A percentile compares a stretch with the other conserved stretches of the same genome.
phyloP scores from a whole-genome alignment of 306 rosid genomes.

The Prunus kanzakura region DNA sequence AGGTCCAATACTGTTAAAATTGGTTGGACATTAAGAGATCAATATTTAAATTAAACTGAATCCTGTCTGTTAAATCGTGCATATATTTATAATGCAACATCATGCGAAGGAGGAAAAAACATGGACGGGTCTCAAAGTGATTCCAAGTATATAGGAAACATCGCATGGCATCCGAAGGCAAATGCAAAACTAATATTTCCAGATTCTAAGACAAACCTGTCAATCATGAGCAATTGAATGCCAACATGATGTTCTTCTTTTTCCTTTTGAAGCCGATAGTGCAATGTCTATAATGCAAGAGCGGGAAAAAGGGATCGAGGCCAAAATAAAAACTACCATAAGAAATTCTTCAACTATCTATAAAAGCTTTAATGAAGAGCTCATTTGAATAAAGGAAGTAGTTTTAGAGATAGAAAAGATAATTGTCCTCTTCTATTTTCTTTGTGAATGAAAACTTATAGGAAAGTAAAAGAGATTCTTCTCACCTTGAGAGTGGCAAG shows the following conservation, averaged over 20 bases:
- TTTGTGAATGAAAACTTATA: background rate
- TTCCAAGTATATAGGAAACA: background rate
- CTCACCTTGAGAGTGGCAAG: slow-evolving; percentile 87
- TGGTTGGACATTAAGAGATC: slow-evolving; percentile 19
- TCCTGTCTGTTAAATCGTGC: background rate
- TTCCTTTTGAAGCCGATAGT: slow-evolving; percentile 54
- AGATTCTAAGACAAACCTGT: slow-evolving; percentile 50
- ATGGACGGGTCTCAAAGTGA: too few species aligned
- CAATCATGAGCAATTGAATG: slow-evolving; percentile 68
- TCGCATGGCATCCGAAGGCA: background rate
- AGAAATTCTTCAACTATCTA: background rate
- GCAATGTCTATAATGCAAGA: slow-evolving; percentile 53
- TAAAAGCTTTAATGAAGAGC: background rate
- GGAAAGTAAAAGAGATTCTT: background rate
- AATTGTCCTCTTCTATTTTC: background rate
- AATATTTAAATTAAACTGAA: slow-evolving; percentile 15
- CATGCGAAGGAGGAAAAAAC: background rate
- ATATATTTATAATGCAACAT: background rate
- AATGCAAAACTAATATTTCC: background rate
- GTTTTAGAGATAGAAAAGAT: too few species aligned
- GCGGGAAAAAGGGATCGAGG: background rate
- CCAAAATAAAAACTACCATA: background rate
- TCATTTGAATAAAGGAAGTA: background rate
- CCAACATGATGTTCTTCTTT: slow-evolving; percentile 47
- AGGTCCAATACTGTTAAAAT: slow-evolving; percentile 73